Evolutionary conservation across 768 basidiomycete species (phyloP).

Genomic region (Hygrocybe punicea): DNA sequence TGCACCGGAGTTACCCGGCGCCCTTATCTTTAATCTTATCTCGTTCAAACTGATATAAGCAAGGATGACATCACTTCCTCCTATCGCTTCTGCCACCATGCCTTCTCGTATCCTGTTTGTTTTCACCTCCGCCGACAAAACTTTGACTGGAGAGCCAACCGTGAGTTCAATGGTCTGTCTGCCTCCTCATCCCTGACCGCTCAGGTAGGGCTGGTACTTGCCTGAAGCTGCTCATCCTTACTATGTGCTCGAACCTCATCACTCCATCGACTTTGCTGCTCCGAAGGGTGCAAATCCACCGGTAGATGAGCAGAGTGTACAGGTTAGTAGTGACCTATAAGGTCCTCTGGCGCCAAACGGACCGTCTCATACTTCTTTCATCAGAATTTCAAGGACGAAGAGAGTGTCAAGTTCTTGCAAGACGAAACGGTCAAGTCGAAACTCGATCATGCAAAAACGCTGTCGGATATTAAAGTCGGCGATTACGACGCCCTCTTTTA

Average conservation of each 20-base stretch:
- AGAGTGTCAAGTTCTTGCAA: slow-evolving; percentile 53
- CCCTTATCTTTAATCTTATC: slow-evolving; percentile 4
- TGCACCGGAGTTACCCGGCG: not conserved
- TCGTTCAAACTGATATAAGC: not conserved
- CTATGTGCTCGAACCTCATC: slow-evolving; percentile 50
- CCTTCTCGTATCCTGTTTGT: slow-evolving; percentile 56
- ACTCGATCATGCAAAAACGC: slow-evolving; percentile 54
- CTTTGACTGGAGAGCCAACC: slow-evolving; percentile 48
- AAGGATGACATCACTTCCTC: not conserved
- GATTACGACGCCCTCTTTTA: slow-evolving; percentile 77
- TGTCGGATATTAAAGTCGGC: slow-evolving; percentile 52
- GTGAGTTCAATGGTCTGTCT: slow-evolving; percentile 32
- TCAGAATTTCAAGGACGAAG: slow-evolving; percentile 47
- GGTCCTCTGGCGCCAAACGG: not conserved
- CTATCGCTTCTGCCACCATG: not conserved
- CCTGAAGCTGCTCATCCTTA: slow-evolving; percentile 77
- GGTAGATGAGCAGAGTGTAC: slow-evolving; percentile 53
- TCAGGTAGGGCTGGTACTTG: slow-evolving; percentile 65
- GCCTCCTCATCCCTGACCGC: not conserved
- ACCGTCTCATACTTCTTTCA: not conserved
- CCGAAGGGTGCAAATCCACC: slow-evolving; percentile 69
- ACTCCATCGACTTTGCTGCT: slow-evolving; percentile 56
- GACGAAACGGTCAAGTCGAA: slow-evolving; percentile 53
- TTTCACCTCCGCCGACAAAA: slow-evolving; percentile 63
- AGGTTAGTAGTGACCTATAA: slow-evolving; percentile 33